Evolutionary conservation across 2,329 filamentous ascomycete genomes (phyloP).

Genomic region (Trichophyton benhamiae): DNA sequence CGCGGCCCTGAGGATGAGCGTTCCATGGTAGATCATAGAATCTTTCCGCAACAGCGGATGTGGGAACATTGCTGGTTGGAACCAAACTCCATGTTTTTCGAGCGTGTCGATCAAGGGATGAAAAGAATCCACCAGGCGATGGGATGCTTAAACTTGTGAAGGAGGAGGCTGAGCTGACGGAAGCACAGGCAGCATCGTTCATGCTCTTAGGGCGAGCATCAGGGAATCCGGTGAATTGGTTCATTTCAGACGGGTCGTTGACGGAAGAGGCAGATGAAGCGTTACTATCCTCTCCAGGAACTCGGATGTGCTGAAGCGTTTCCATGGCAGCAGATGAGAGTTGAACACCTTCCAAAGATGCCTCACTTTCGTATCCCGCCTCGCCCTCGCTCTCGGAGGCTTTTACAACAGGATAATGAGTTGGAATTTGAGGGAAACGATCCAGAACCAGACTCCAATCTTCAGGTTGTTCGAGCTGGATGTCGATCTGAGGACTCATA

Average conservation of each 20-base stretch:
- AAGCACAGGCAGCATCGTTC: slow-evolving; percentile 37
- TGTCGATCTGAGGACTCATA: slow-evolving; percentile 22
- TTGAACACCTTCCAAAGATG: slow-evolving; percentile 35
- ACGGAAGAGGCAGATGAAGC: slow-evolving; percentile 23
- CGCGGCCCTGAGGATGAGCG: slow-evolving; percentile 29
- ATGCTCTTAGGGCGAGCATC: slow-evolving; percentile 39
- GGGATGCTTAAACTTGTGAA: slow-evolving; percentile 77
- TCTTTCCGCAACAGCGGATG: slow-evolving; percentile 79
- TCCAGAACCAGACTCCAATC: slow-evolving; percentile 48
- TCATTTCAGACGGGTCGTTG: slow-evolving; percentile 30
- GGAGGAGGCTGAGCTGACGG: slow-evolving; percentile 52
- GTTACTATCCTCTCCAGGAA: slow-evolving; percentile 33
- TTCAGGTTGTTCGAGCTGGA: slow-evolving; percentile 32
- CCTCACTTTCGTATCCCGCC: not conserved
- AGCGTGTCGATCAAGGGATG: slow-evolving; percentile 61
- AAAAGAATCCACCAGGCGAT: slow-evolving; percentile 85
- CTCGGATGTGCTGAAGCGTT: slow-evolving; percentile 62
- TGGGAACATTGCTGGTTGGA: slow-evolving; percentile 49
- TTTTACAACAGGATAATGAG: not conserved
- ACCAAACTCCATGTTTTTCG: slow-evolving; percentile 71
- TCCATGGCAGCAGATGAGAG: slow-evolving; percentile 71
- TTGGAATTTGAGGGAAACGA: slow-evolving; percentile 30
- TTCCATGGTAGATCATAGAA: slow-evolving; percentile 83
- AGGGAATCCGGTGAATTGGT: slow-evolving; percentile 46
- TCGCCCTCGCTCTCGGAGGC: not conserved